A percentile compares a stretch with the other conserved stretches of the same genome.
phyloP scores from a whole-genome alignment of 371 early-diverging fungal genomes.

The Rhizopus sp. region DNA sequence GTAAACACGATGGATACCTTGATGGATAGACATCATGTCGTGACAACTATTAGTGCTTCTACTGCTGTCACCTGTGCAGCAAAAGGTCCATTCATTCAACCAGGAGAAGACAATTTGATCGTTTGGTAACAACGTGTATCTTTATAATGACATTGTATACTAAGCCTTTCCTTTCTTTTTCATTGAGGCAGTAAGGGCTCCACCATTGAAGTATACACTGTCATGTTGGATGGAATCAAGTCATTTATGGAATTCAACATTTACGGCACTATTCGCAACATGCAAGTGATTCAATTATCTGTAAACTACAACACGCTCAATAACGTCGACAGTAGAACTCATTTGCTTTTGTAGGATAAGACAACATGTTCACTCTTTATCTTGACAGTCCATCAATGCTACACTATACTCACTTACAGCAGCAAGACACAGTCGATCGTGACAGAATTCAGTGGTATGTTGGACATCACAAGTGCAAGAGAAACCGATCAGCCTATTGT shows the following conservation, averaged over 20 bases:
- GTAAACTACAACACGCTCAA: conserved; percentile 28
- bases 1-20: neutral
- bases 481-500: conserved; percentile 9
- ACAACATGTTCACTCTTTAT: conserved; percentile 22
- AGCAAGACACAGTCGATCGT: neutral
- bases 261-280: conserved; percentile 60
- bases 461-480: conserved; percentile 5
- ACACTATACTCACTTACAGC: conserved; percentile 13
- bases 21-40: conserved; percentile 17
- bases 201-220: conserved; percentile 59
- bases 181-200: conserved; percentile 57
- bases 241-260: conserved; percentile 56
- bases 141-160: neutral
- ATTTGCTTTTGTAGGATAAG: conserved; percentile 11
- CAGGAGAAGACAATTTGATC: conserved; percentile 59
- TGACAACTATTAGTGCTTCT: conserved; percentile 15
- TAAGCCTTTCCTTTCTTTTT: neutral
- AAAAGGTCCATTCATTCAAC: conserved; percentile 56
- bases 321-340: neutral
- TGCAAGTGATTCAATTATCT: conserved; percentile 49
- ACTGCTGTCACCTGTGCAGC: conserved; percentile 30
- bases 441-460: conserved; percentile 14
- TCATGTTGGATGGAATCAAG: conserved; percentile 46
- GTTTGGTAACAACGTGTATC: conserved; percentile 49
- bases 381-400: conserved; percentile 16